These are phyloP conservation scores for Ceraceosorus guamensis DNA, from an alignment of 1,284 basidiomycete genomes.

Conservation along the genomic window DNA sequence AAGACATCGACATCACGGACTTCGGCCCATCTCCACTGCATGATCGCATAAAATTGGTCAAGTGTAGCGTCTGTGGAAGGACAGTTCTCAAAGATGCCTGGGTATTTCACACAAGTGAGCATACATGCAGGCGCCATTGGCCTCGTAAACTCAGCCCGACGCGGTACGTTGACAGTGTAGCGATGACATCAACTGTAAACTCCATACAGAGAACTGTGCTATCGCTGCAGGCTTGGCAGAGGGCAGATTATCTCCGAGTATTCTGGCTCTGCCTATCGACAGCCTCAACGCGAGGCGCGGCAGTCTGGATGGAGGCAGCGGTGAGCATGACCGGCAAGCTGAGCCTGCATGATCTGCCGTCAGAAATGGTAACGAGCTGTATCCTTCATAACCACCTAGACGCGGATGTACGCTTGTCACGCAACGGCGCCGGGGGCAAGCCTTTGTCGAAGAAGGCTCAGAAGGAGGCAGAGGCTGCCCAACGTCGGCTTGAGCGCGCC, in stretches of 20 bases:
- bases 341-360: not conserved
- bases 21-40: slow-evolving; percentile 39
- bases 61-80: slow-evolving; percentile 32
- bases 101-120: slow-evolving; percentile 26
- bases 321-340: not conserved
- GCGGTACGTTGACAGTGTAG: not conserved
- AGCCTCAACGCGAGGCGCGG: slow-evolving; percentile 1
- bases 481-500: not conserved
- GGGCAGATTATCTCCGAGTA: slow-evolving; percentile 28
- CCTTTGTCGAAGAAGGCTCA: slow-evolving; percentile 12
- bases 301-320: not conserved
- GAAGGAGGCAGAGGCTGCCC: slow-evolving; percentile 5
- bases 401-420: slow-evolving; percentile 3
- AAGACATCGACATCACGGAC: slow-evolving; percentile 42
- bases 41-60: slow-evolving; percentile 36
- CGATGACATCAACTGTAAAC: not conserved
- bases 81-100: slow-evolving; percentile 31
- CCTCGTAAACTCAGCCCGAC: not conserved
- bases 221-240: slow-evolving; percentile 29
- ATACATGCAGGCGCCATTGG: not conserved
- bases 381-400: too few species aligned
- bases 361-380: too few species aligned
- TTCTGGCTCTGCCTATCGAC: too few species aligned
- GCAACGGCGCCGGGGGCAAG: slow-evolving; percentile 11
- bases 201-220: slow-evolving; percentile 26